These are phyloP conservation scores for Brettanomyces bruxellensis DNA, from an alignment of 805 yeast genomes.

Conservation along the genomic window DNA sequence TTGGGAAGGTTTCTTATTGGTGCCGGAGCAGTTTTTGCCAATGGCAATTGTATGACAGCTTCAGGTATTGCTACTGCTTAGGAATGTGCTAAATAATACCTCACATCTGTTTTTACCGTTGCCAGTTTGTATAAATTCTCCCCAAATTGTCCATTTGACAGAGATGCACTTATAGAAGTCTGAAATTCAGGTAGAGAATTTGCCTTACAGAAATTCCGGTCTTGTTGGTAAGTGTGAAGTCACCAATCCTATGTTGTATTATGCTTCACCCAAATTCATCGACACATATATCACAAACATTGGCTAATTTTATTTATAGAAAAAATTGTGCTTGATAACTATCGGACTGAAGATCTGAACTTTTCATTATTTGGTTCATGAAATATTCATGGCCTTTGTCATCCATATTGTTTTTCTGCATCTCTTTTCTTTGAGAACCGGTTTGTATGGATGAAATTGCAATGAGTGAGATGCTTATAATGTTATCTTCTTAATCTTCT, in stretches of 20 bases:
- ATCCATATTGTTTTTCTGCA: too few relatives aligned
- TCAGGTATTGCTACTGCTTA: conserved; percentile 91
- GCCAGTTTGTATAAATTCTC: conserved; percentile 91
- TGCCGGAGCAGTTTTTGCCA: conserved; percentile 85
- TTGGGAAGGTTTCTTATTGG: conserved; percentile 95
- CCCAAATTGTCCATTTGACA: conserved; percentile 85
- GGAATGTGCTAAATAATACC: conserved; percentile 90
- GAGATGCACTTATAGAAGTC: conserved; percentile 76
- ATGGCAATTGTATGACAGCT: conserved; percentile 87
- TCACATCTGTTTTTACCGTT: conserved; percentile 93
- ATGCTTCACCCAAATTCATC: conserved; percentile 86
- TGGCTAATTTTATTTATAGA: conserved; percentile 95
- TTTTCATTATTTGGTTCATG: conserved; percentile 30
- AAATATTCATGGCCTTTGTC: too few relatives aligned
- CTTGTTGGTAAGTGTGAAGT: conserved; percentile 69
- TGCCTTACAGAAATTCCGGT: conserved; percentile 62
- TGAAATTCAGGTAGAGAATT: conserved; percentile 89
- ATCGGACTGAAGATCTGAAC: conserved; percentile 73
- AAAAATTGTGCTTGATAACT: conserved; percentile 89
- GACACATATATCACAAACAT: conserved; percentile 91
- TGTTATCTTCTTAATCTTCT: too few relatives aligned
- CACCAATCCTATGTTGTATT: conserved; percentile 83
- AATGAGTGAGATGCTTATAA: too few relatives aligned
- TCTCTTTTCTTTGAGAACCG: too few relatives aligned
- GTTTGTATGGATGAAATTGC: too few relatives aligned